Conservation (phyloP, 176 grass and related monocot genomes). For the Triticum dicoccoides region DNA sequence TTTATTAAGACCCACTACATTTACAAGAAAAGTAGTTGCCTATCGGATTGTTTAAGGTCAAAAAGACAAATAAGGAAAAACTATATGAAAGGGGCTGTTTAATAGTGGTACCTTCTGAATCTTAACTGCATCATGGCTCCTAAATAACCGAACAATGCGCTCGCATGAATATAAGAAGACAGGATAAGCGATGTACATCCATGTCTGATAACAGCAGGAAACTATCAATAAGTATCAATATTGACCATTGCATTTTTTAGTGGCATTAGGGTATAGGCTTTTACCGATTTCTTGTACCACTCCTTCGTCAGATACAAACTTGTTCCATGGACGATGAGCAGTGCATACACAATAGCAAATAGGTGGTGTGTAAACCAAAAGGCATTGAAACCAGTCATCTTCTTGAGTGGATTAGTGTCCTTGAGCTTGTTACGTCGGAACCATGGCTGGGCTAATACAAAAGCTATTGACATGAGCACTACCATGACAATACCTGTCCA, state of each 20-base stretch:
- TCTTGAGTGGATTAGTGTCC: slow-evolving; percentile 71
- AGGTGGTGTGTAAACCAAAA: slow-evolving; percentile 97
- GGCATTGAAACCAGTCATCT: slow-evolving; percentile 87
- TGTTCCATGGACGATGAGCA: slow-evolving; percentile 71
- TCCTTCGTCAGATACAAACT: slow-evolving; percentile 71
- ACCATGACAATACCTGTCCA: slow-evolving; percentile 87
- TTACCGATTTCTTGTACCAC: slow-evolving; percentile 97
- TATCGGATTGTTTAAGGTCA: slow-evolving; percentile 9
- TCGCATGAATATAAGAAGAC: slow-evolving; percentile 67
- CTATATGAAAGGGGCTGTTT: background rate
- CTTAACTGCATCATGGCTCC: slow-evolving; percentile 73
- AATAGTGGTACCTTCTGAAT: slow-evolving; percentile 65
- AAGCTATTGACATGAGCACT: slow-evolving; percentile 79
- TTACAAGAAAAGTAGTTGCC: background rate
- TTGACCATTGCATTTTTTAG: background rate
- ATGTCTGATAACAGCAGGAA: slow-evolving; percentile 59
- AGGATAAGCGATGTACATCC: slow-evolving; percentile 94
- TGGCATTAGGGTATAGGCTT: background rate
- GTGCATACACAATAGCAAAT: slow-evolving; percentile 75
- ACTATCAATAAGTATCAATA: background rate
- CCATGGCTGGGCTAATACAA: slow-evolving; percentile 82
- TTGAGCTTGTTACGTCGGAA: slow-evolving; percentile 78
- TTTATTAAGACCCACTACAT: background rate
- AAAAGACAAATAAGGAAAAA: slow-evolving; percentile 11
- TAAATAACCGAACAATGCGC: slow-evolving; percentile 71